A percentile compares a stretch with the other conserved stretches of the same genome.
Evolutionary conservation across 1,284 basidiomycete genomes (phyloP).

Genomic region (Butyriboletus appendiculatus): DNA sequence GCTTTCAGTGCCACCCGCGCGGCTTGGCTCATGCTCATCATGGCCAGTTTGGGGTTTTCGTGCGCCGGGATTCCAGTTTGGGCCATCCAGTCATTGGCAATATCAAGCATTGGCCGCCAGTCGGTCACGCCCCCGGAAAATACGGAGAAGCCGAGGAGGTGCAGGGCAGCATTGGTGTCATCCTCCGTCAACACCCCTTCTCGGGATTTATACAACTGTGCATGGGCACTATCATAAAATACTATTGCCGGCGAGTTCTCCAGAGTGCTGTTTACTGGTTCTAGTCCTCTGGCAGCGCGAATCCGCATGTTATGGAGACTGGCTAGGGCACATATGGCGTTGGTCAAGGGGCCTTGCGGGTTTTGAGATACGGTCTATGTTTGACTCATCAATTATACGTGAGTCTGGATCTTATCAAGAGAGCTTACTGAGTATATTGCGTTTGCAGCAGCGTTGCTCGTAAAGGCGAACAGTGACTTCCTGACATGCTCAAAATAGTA

Average conservation of each 20-base stretch:
- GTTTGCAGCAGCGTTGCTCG: conserved; percentile 55
- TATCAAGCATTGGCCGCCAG: conserved; percentile 65
- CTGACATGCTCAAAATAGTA: conserved; percentile 71
- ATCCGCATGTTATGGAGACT: conserved; percentile 65
- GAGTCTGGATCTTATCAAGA: not conserved
- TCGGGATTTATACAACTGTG: conserved; percentile 39
- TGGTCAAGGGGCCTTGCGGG: conserved; percentile 65
- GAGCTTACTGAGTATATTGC: conserved; percentile 59
- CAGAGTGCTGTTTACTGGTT: conserved; percentile 51
- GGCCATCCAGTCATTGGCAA: conserved; percentile 71
- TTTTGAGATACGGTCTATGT: conserved; percentile 63
- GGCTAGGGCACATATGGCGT: conserved; percentile 74
- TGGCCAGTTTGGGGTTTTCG: conserved; percentile 60
- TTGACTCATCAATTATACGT: conserved; percentile 14
- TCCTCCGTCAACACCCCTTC: conserved; percentile 55
- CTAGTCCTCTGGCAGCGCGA: conserved; percentile 59
- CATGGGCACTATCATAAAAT: conserved; percentile 67
- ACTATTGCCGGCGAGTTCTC: conserved; percentile 61
- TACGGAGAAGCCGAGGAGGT: conserved; percentile 69
- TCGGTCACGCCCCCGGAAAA: conserved; percentile 62
- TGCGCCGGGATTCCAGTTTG: conserved; percentile 60
- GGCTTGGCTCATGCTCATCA: conserved; percentile 53
- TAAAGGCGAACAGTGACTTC: conserved; percentile 58
- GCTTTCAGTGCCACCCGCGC: conserved; percentile 64
- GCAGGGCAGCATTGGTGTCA: conserved; percentile 73